Percentiles rank a stretch among this genome's conserved stretches.
Conservation (phyloP, 1,284 basidiomycete genomes). For the Ustilago shanxiensis region DNA sequence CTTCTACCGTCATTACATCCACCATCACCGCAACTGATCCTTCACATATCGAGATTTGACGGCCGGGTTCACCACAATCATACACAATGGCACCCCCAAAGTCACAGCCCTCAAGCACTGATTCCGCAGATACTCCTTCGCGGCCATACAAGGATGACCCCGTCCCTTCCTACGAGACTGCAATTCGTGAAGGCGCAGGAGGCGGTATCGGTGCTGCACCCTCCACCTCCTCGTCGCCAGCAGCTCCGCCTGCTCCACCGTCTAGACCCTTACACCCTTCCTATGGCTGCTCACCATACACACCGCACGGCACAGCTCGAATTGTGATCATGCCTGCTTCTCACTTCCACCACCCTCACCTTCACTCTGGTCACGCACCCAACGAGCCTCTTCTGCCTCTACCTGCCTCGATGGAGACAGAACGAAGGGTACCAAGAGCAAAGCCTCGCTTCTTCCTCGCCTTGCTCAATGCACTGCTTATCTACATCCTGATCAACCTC, state of each 20-base stretch:
- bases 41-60: no score
- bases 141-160: constrained; percentile 34
- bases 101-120: not conserved
- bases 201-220: constrained; percentile 27
- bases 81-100: constrained; percentile 13
- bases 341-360: constrained; percentile 17
- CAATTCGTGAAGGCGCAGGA: constrained; percentile 38
- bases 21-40: not conserved
- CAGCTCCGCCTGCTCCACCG: constrained; percentile 3
- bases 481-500: constrained; percentile 48
- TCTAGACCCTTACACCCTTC: constrained; percentile 5
- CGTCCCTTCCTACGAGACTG: constrained; percentile 53
- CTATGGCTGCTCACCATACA: constrained; percentile 46
- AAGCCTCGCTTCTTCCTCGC: constrained; percentile 38
- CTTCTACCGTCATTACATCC: not conserved
- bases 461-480: constrained; percentile 35
- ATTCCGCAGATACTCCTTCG: not conserved
- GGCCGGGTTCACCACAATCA: no score
- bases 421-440: constrained; percentile 20
- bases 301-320: constrained; percentile 35
- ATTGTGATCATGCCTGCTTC: constrained; percentile 46
- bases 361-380: constrained; percentile 1
- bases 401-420: constrained; percentile 16
- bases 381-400: constrained; percentile 23
- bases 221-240: constrained; percentile 20